These are phyloP conservation scores for Echinosophora koreensis DNA, from an alignment of 306 rosid genomes.

Conservation along the genomic window DNA sequence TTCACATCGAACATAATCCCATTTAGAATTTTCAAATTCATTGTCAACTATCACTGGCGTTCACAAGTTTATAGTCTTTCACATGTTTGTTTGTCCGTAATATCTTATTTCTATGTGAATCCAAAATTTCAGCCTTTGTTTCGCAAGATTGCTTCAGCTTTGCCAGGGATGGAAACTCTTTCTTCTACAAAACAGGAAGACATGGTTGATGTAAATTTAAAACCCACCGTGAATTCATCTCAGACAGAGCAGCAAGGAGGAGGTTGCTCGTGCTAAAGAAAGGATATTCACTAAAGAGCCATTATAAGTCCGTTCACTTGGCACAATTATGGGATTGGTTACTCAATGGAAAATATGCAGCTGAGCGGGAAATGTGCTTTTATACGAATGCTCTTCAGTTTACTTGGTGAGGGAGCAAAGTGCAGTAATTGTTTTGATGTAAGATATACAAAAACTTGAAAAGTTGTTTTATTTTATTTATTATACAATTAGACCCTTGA, in stretches of 20 bases:
- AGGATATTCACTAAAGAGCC: conserved; percentile 25
- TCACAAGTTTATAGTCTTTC: conserved; percentile 1
- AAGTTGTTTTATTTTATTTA: conserved; percentile 11
- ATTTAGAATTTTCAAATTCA: neutral
- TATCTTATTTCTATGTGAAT: conserved; percentile 24
- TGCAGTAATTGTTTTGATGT: conserved; percentile 29
- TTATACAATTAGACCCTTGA: conserved; percentile 27
- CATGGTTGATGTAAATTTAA: conserved; percentile 84
- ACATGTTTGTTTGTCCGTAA: neutral
- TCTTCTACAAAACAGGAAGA: conserved; percentile 88
- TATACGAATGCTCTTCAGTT: conserved; percentile 41
- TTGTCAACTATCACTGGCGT: neutral
- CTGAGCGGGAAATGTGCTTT: conserved; percentile 32
- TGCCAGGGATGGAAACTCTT: conserved; percentile 94
- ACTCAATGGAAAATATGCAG: conserved; percentile 35
- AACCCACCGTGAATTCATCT: conserved; percentile 63
- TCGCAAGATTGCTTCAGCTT: conserved; percentile 89
- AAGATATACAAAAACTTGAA: conserved; percentile 19
- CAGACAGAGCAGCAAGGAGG: conserved; percentile 80
- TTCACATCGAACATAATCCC: neutral
- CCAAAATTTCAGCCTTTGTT: conserved; percentile 76
- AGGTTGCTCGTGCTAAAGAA: conserved; percentile 82
- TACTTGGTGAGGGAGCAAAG: conserved; percentile 28
- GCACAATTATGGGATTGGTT: conserved; percentile 36
- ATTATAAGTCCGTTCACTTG: conserved; percentile 18